Conservation (phyloP, 1,284 basidiomycete species). For the Tremellales sp. region DNA sequence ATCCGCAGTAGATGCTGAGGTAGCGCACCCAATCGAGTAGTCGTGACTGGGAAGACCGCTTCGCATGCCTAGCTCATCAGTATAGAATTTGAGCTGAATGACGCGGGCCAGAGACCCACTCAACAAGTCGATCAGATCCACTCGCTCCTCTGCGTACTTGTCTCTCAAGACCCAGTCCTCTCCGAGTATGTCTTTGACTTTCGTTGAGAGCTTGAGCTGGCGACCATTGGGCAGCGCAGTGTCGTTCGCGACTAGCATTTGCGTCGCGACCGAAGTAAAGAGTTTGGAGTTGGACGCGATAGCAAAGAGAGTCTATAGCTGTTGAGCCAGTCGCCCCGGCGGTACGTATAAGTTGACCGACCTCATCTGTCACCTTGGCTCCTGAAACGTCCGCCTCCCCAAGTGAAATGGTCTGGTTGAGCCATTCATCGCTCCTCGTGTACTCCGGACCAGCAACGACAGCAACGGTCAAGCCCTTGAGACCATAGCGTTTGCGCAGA, state of each 20-base stretch:
- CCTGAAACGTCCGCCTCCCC: conserved; percentile 1
- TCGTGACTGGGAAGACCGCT: conserved; percentile 22
- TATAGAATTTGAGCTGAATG: too few species aligned
- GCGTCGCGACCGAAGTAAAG: conserved; percentile 45
- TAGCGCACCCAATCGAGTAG: conserved; percentile 5
- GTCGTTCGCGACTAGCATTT: conserved; percentile 45
- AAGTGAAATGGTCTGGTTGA: conserved; percentile 4
- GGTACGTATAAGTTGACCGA: conserved; percentile 17
- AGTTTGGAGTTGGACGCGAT: conserved; percentile 52
- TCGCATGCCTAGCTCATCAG: conserved; percentile 4
- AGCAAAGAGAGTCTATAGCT: conserved; percentile 32
- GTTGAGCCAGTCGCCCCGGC: conserved; percentile 21
- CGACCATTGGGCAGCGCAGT: conserved; percentile 24
- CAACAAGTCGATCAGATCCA: conserved; percentile 15
- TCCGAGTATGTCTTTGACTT: conserved; percentile 22
- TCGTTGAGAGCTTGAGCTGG: conserved; percentile 38
- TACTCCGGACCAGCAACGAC: conserved; percentile 2
- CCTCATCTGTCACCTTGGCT: conserved; percentile 4
- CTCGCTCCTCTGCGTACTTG: conserved; percentile 5
- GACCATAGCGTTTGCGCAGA: conserved; percentile 5
- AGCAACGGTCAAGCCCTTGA: conserved; percentile 4
- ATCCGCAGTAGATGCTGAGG: background rate
- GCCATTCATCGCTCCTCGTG: conserved; percentile 1
- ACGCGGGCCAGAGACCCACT: too few species aligned
- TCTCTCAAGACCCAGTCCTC: conserved; percentile 15